Base-by-base conservation (phyloP, 352 stramenopile genomes). In the Globisporangium heterothallicum region DNA sequence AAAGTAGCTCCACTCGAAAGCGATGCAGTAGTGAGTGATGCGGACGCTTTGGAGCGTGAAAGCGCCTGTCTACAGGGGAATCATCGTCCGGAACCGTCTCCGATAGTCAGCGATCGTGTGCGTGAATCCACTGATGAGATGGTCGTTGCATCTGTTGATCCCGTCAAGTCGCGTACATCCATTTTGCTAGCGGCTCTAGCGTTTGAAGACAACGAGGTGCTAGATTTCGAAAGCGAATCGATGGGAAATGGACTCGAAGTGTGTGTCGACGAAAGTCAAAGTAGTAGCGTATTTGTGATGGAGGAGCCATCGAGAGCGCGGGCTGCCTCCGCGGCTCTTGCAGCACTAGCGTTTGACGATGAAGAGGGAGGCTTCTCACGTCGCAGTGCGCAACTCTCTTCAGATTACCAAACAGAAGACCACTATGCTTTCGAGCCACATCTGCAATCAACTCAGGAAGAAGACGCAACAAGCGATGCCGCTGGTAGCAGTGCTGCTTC, bases 321-420 rank as follows among this genome's bases (percentile, higher is more conserved):
- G n/a, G 49, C 34, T 6, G 34, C 36, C 6, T 63, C 56, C 6
- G 26, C 54, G 12, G 42, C 56, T 9, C 58, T 64, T 12, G 58
- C 44, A 26, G 58, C 44, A 21, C 32, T 64, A 5, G 58, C 58
- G 7, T 61, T 64, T 36, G 54, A 47, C 27, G 52, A 48, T 22
- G 42, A 41, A 2, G 34, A 62, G 18, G 41, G 40, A 16, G 14
- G 29, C n/a, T n/a, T n/a, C n/a, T n/a, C n/a, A n/a, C n/a, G n/a
- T n/a, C n/a, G n/a, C n/a, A n/a, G n/a, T n/a, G n/a, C n/a, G n/a
- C n/a, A n/a, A 9, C 24, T 43, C 26, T 13, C 6, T n/a, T 18
- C 35, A 42, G 12, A 27, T 6, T 40, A 18, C 14, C 8, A 10
- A 30, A 16, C 6, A 34, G 22, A 18, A 45, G 42, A 19, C 1